Conservation (phyloP, 768 basidiomycete species). For the Phylloporus sp. region DNA sequence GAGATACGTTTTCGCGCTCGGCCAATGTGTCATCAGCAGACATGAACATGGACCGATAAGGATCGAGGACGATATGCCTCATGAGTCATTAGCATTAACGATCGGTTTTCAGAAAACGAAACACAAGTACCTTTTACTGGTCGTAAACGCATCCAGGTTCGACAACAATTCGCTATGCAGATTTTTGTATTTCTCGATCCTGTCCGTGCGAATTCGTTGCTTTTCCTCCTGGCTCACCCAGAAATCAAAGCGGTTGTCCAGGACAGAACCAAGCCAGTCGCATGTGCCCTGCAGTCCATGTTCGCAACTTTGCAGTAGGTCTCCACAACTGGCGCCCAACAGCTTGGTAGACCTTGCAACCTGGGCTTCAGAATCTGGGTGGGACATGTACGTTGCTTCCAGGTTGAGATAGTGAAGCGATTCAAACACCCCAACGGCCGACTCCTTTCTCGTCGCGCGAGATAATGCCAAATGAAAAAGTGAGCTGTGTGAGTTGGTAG, state of each 20-base stretch:
- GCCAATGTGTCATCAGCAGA: slow-evolving; percentile 24
- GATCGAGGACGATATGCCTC: slow-evolving; percentile 49
- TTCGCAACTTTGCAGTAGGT: slow-evolving; percentile 43
- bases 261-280: slow-evolving; percentile 47
- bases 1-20: slow-evolving; percentile 46
- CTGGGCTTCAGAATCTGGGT: slow-evolving; percentile 42
- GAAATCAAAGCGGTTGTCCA: slow-evolving; percentile 35
- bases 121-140: slow-evolving; percentile 45
- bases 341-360: slow-evolving; percentile 41
- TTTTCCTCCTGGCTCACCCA: slow-evolving; percentile 32
- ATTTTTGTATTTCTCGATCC: slow-evolving; percentile 35
- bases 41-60: slow-evolving; percentile 52
- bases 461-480: slow-evolving; percentile 36
- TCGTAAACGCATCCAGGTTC: slow-evolving; percentile 43
- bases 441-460: slow-evolving; percentile 36
- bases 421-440: slow-evolving; percentile 70
- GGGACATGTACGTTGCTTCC: slow-evolving; percentile 49
- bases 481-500: slow-evolving; percentile 35
- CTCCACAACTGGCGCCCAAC: slow-evolving; percentile 48
- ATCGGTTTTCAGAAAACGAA: not conserved
- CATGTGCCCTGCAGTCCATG: slow-evolving; percentile 38
- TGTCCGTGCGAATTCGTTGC: slow-evolving; percentile 29
- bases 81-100: slow-evolving; percentile 20
- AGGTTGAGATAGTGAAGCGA: slow-evolving; percentile 65
- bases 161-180: slow-evolving; percentile 34